Base-by-base conservation (phyloP, 1,139 yeast species). In the Yamadazyma atmosphaerica region DNA sequence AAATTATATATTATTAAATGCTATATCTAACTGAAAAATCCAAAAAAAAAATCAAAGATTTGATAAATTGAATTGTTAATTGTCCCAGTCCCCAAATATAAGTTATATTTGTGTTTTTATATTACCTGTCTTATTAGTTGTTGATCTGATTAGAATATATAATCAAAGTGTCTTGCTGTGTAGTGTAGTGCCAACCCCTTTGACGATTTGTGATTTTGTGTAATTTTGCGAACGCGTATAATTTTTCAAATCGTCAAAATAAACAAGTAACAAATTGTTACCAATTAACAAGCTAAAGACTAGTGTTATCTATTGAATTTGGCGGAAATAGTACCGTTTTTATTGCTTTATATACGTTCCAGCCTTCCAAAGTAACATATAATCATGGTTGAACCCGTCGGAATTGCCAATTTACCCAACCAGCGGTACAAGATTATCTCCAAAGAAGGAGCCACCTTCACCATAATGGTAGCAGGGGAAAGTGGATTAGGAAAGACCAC, bases 391-490 rank as follows among this genome's bases (percentile, higher is more conserved):
- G 83, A 77, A 60, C 74, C 81, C 39, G 77, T 90, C 50, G 98
- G 98, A 46, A 82, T 90, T 53, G 80, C 95, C 40, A 86, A 87
- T 54, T 76, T 92, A 54, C 98, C 98, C 41, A 89, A 89, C 60
- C 98, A 92, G 71, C 78, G 94, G 84, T 88, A 87, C 69, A 90
- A 88, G 63, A 84, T 88, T 51, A 89, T 90, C 40, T 85, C 95
- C 49, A 85, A 86, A 52, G 77, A 83, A 49, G 98, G 98, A 32
- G 90, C 95, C 42, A 78, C 85, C 17, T 86, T 90, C 71, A 92
- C 97, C 37, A 55, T 92, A 49, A 88, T 92, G 97, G 84, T 92
- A 32, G 94, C 95, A 34, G 98, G 98, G 54, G 98, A 90, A 65
- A 83, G 92, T 41, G 98, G 98, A 4, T 72, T 89, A 38, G 98